Evolutionary conservation across 192 early-diverging fungal genomes (phyloP), one percentile per base, ranked within the genome.

Genomic region (Coemansia sp.): DNA sequence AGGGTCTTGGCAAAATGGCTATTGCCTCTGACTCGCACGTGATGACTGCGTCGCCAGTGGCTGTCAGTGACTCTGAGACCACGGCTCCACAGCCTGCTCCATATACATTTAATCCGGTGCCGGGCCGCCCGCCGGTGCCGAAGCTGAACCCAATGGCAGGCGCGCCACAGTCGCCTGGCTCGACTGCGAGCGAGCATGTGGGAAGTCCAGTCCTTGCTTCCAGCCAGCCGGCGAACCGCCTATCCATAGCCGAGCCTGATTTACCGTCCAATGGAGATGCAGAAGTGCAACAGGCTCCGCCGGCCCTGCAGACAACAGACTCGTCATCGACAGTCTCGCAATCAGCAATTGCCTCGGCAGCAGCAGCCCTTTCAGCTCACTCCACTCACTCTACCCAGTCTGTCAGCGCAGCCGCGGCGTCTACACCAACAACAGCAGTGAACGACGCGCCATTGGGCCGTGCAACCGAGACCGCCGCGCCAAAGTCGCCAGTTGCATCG

Each of bases 71-170:
- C 1, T 23, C 50, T 11, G 23, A 19, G 4, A 24, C 22, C 23
- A 14, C 25, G 4, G 19, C 57, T 2, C 15, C n/a, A 19, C 24
- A 47, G 45, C 21, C 41, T 22, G 22, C 43, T 24, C 5, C 59
- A 48, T 73, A 74, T 48, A 70, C 49, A 32, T 80, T 80, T 19
- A 75, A 80, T 14, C 65, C 72, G 2, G 77, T 75, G 15, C 48
- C 68, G 24, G 77, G 77, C 3, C 64, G 77, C 10, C 77, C 77
- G 7, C 72, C 77, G 9, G 49, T 80, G 29, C 77, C 77, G 1
- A 60, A 35, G 12, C 39, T 67, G 14, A 66, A 58, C 35, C 59
- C 71, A 19, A 7, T 35, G 45, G 23, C 17, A 23, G 39, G 12
- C 1, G 14, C 59, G 27, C 59, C 59, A 1, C 43, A 60, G 21